A percentile compares a stretch with the other conserved stretches of the same genome.
Evolutionary conservation across 202 grass and related monocot genomes (phyloP).

Genomic region (Hordeum pubiflorum): DNA sequence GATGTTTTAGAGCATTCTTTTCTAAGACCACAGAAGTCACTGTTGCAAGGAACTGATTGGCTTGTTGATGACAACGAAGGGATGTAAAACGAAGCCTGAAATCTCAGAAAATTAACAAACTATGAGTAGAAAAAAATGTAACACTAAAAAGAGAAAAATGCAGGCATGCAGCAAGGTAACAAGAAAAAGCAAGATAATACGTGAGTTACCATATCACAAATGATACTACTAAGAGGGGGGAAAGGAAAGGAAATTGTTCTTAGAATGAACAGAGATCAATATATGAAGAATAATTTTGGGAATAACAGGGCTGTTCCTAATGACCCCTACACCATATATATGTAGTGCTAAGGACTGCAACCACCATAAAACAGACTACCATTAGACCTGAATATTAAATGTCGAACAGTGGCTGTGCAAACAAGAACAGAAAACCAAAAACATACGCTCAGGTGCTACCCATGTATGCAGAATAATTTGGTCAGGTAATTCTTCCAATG

Average conservation of each 20-base stretch:
- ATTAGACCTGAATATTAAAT: background rate
- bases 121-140: background rate
- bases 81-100: conserved; percentile 50
- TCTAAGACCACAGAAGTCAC: conserved; percentile 57
- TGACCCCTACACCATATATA: background rate
- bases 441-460: background rate
- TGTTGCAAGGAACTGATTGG: conserved; percentile 54
- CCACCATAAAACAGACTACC: background rate
- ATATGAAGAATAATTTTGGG: background rate
- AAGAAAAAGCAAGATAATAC: background rate
- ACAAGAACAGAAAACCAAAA: background rate
- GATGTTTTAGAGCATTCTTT: conserved; percentile 51
- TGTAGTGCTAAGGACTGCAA: background rate
- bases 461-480: background rate
- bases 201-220: background rate
- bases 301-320: background rate
- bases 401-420: background rate
- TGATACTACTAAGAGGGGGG: background rate
- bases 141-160: background rate
- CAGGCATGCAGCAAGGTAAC: background rate
- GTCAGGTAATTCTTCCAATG: background rate
- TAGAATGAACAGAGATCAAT: background rate
- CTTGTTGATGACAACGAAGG: conserved; percentile 78
- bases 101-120: background rate
- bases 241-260: background rate